Base-by-base conservation (phyloP, 352 stramenopile species). In the Pythium coloratum region DNA sequence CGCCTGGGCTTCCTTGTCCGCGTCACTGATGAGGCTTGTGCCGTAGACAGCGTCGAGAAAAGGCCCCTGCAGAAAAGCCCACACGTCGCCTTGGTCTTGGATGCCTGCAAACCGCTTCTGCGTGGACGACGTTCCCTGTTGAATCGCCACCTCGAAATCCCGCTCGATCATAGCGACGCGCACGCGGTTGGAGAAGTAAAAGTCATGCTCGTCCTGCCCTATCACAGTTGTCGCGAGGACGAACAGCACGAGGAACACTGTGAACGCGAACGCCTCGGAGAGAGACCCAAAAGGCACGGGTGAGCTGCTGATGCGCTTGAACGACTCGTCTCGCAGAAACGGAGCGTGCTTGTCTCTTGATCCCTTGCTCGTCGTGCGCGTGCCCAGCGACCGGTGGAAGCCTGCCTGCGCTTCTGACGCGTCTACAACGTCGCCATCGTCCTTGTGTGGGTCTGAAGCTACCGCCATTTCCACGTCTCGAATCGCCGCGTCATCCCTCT, bases 141-240 rank as follows among this genome's bases (percentile, higher is more conserved):
- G 32, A 62, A 66, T 70, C 7, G 72, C 56, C 6, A 79, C 67
- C 30, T 75, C 73, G 64, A 91, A 91, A 28, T 74, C 69, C 18
- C 82, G 77, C 2, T 80, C 75, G 8, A 82, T 62, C 9, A 92
- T 58, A 13, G 81, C 78, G 6, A 61, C 72, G 34, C 76, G 76
- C 5, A 91, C 64, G 57, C 80, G 80, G 51, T 88, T 81, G 12
- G 78, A 70, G 61, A 90, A 91, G 76, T 84, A 92, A 58, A 90
- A 92, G 2, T 70, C 71, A 32, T 86, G 68, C 20, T 73, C 72
- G 57, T 78, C 69, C 26, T 80, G 72, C 26, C 79, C 80, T 18
- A 90, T 59, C 38, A 87, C 71, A 0, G 65, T 77, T 10, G 78
- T 89, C 2, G 78, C 76, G 53, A 90, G 32, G 12, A 90, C 64